Percentiles rank a stretch among this genome's conserved stretches.
Conservation (phyloP, 768 basidiomycete genomes). For the Hydnomerulius pinastri region DNA sequence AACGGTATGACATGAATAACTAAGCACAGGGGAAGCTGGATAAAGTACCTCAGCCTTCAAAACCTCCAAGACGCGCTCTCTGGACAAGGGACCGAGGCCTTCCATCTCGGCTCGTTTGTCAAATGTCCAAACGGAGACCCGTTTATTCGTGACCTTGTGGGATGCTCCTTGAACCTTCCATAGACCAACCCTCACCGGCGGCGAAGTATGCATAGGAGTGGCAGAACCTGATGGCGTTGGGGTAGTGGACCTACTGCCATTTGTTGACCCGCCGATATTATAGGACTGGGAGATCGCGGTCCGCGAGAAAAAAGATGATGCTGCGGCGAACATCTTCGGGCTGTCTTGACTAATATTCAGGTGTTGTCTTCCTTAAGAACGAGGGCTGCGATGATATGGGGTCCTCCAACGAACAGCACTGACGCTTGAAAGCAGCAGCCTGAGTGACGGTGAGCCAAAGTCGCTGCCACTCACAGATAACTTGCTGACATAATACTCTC, state of each 20-base stretch:
- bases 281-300: conserved; percentile 84
- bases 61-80: conserved; percentile 78
- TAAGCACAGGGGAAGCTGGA: conserved; percentile 8
- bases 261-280: conserved; percentile 52
- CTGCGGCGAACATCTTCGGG: conserved; percentile 73
- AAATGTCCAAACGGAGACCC: conserved; percentile 89
- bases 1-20: background rate
- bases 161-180: conserved; percentile 88
- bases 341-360: too few species aligned
- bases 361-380: too few species aligned
- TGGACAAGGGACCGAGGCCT: conserved; percentile 59
- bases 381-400: too few species aligned
- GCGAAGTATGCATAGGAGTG: conserved; percentile 39
- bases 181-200: conserved; percentile 70
- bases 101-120: conserved; percentile 86
- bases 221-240: conserved; percentile 36
- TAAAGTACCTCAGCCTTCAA: conserved; percentile 83
- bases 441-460: too few species aligned
- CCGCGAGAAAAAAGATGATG: conserved; percentile 79
- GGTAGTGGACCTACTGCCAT: conserved; percentile 39
- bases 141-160: conserved; percentile 89
- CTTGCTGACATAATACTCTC: conserved; percentile 13
- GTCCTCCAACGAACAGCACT: too few species aligned
- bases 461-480: too few species aligned
- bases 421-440: too few species aligned